These are phyloP conservation scores for Populus pruinosa DNA, from an alignment of 345 rosid species.

Conservation along the genomic window DNA sequence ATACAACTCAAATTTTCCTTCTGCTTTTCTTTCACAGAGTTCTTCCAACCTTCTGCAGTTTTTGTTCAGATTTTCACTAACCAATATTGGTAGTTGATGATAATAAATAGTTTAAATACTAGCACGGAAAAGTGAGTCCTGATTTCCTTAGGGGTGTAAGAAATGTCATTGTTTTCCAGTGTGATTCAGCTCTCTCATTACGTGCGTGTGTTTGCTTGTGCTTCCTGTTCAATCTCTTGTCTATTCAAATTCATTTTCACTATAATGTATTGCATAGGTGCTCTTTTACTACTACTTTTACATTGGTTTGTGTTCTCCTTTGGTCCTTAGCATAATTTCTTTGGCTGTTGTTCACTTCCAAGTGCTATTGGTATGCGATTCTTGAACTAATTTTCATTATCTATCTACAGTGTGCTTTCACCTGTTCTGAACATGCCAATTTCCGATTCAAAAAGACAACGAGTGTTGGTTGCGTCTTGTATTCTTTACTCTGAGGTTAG, in stretches of 20 bases:
- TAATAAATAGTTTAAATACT: neutral
- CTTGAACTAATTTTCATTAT: constrained; percentile 26
- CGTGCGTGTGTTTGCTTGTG: neutral
- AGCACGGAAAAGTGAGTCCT: neutral
- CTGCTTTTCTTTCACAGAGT: neutral
- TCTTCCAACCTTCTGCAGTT: neutral
- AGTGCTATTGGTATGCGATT: constrained; percentile 14
- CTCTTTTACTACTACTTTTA: neutral
- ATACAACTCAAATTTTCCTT: neutral
- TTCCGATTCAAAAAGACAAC: constrained; percentile 94
- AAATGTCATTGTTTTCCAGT: neutral
- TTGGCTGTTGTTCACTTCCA: neutral
- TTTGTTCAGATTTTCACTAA: neutral
- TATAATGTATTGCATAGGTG: constrained; percentile 3
- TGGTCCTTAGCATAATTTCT: neutral
- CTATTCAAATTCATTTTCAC: neutral
- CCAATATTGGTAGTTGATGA: neutral
- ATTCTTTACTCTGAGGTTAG: constrained; percentile 98
- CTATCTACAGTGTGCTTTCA: constrained; percentile 79
- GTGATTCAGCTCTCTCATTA: neutral
- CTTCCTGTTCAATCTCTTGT: neutral
- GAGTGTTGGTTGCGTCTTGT: constrained; percentile 96
- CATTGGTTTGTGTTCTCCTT: neutral
- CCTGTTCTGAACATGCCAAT: constrained; percentile 94
- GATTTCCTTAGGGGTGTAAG: neutral